phyloP scores from a whole-genome alignment of 208 protist genomes.

The Phytomonas sp. region DNA sequence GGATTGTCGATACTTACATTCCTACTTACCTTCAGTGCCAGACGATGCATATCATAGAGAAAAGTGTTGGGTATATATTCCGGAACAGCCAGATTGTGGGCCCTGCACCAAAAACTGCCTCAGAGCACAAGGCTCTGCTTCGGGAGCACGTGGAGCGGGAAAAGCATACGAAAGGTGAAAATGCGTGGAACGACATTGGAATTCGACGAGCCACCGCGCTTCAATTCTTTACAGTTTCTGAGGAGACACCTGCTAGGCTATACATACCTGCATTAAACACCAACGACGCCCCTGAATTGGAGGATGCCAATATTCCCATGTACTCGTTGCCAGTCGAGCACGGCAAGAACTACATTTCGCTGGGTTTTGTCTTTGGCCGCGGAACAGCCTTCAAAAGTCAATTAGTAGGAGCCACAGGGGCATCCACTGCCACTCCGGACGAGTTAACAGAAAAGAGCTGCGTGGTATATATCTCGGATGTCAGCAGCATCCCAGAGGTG shows the following conservation, averaged over 20 bases:
- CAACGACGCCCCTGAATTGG: neutral
- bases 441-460: conserved; percentile 26
- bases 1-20: conserved; percentile 61
- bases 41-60: conserved; percentile 34
- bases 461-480: conserved; percentile 79
- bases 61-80: conserved; percentile 58
- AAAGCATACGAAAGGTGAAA: conserved; percentile 10
- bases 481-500: conserved; percentile 41
- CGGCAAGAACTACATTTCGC: conserved; percentile 56
- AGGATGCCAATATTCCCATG: conserved; percentile 25
- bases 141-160: conserved; percentile 12
- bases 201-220: conserved; percentile 76
- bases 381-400: conserved; percentile 52
- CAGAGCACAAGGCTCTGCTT: conserved; percentile 20
- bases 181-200: conserved; percentile 58
- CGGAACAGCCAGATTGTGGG: conserved; percentile 59
- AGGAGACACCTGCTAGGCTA: conserved; percentile 25
- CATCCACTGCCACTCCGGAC: neutral
- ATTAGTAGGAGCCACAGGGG: conserved; percentile 10
- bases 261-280: conserved; percentile 32
- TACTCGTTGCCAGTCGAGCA: conserved; percentile 78
- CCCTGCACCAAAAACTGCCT: conserved; percentile 14
- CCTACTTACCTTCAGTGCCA: conserved; percentile 51
- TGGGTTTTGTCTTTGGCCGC: conserved; percentile 80
- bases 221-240: conserved; percentile 56